These are phyloP conservation scores for Bolboschoenus planiculmis DNA, from an alignment of 176 grass and related monocot genomes.

Conservation along the genomic window DNA sequence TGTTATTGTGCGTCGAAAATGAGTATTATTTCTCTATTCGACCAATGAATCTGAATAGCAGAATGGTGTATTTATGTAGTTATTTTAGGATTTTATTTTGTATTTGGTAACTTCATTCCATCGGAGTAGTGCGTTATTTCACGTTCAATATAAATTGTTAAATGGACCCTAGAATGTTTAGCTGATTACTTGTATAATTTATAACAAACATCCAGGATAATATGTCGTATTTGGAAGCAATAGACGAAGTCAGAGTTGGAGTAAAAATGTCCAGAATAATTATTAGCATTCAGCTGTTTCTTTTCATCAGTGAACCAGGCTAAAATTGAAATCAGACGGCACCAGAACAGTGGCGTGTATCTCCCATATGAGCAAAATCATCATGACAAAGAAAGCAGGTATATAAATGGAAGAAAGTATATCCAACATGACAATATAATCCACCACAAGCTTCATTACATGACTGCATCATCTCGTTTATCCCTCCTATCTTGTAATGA, in stretches of 20 bases:
- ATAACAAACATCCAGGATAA: not conserved
- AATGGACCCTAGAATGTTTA: slow-evolving; percentile 1
- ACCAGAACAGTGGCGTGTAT: not conserved
- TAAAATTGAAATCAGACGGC: not conserved
- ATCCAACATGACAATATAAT: not conserved
- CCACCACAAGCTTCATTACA: not conserved
- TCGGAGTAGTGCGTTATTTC: no score
- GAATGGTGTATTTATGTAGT: no score
- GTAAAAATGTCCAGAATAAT: not conserved
- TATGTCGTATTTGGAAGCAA: not conserved
- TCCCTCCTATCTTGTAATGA: not conserved
- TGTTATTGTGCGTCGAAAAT: no score
- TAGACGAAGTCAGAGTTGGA: no score
- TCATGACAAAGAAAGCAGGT: not conserved
- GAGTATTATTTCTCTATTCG: no score
- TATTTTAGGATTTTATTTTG: no score
- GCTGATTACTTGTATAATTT: not conserved
- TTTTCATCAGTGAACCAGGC: not conserved
- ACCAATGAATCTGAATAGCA: no score
- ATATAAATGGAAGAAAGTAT: not conserved
- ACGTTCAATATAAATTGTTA: no score
- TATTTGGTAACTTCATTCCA: no score
- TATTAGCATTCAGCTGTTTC: not conserved
- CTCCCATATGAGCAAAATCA: not conserved
- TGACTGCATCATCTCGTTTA: not conserved